A percentile compares a stretch with the other conserved stretches of the same genome.
phyloP scores from a whole-genome alignment of 116 monocot genomes.

The Trichopus zeylanicus region DNA sequence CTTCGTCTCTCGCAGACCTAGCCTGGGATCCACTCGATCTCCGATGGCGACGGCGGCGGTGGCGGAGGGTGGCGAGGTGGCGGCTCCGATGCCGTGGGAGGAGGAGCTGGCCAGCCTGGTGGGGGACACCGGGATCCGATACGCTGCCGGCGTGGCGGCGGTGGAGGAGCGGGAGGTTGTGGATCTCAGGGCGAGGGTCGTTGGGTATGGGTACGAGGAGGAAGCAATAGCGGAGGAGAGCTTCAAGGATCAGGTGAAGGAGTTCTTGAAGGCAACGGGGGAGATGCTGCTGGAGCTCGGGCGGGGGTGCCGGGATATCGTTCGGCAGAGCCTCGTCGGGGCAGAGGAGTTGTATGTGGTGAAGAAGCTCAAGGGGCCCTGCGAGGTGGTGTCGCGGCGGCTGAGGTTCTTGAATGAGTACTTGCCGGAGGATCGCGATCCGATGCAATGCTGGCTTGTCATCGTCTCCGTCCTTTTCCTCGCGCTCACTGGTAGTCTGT shows the following conservation, averaged over 20 bases:
- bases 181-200: slow-evolving; percentile 14
- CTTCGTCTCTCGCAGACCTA: not conserved
- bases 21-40: not conserved
- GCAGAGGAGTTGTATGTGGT: slow-evolving; percentile 49
- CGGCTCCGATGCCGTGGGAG: slow-evolving; percentile 84
- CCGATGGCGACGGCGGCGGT: slow-evolving; percentile 6
- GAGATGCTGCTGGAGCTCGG: slow-evolving; percentile 81
- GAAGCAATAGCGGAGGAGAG: slow-evolving; percentile 45
- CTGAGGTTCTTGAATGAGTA: slow-evolving; percentile 86
- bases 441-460: slow-evolving; percentile 62
- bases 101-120: slow-evolving; percentile 70
- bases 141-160: slow-evolving; percentile 2
- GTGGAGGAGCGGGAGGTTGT: slow-evolving; percentile 4
- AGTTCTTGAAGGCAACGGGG: slow-evolving; percentile 58
- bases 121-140: slow-evolving; percentile 51
- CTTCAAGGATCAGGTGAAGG: slow-evolving; percentile 72
- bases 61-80: slow-evolving; percentile 8
- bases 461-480: slow-evolving; percentile 61
- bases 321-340: slow-evolving; percentile 58
- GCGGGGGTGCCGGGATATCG: slow-evolving; percentile 58
- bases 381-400: slow-evolving; percentile 24
- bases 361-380: slow-evolving; percentile 36
- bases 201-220: slow-evolving; percentile 12
- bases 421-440: slow-evolving; percentile 96
- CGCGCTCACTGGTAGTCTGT: slow-evolving; percentile 46